Base-by-base conservation (phyloP, 208 protist species). In the Wallacemonas sp. region DNA sequence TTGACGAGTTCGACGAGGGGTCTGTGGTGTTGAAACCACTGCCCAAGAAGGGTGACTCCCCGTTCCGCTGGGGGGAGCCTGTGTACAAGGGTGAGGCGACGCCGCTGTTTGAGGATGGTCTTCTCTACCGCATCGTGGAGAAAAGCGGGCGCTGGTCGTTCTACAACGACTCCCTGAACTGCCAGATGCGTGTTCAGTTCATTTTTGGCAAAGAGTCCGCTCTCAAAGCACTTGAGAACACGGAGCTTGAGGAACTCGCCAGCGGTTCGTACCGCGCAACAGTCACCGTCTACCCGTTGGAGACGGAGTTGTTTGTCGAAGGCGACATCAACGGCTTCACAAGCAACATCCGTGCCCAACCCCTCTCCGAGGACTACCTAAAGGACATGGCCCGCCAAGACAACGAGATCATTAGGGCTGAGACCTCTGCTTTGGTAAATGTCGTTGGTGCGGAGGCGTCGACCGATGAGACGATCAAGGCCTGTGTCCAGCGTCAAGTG, bases 1-100 rank as follows among this genome's bases (percentile, higher is more conserved):
- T 87, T 41, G 89, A 94, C 61, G 83, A 94, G 71, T 94, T 94
- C 64, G 77, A 91, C 39, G 89, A 94, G 71, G 71, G 61, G 12
- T 75, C 76, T 30, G 81, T 87, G n/a, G 63, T 74, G 32, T 67
- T 65, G 22, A 39, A 48, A 34, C 39, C 33, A 38, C 54, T 50
- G 12, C 71, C 70, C 36, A 66, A 69, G 27, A 70, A 77, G 60
- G 73, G 67, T 54, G 54, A 73, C 61, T 57, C 63, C 17, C 27
- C 48, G 19, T 76, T 64, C 42, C 52, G 48, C 15, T 50, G 59
- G 36, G 73, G 80, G 27, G 52, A 69, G 50, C 72, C 73, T 3
- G 71, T 79, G n/a, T 76, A 73, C 62, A 79, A 83, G 52, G 86
- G 86, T 26, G 73, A 79, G 1, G 63, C 55, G 17, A 87, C 81